Evolutionary conservation across 2,329 filamentous ascomycete genomes (phyloP).

Genomic region (Colletotrichum acutatum): DNA sequence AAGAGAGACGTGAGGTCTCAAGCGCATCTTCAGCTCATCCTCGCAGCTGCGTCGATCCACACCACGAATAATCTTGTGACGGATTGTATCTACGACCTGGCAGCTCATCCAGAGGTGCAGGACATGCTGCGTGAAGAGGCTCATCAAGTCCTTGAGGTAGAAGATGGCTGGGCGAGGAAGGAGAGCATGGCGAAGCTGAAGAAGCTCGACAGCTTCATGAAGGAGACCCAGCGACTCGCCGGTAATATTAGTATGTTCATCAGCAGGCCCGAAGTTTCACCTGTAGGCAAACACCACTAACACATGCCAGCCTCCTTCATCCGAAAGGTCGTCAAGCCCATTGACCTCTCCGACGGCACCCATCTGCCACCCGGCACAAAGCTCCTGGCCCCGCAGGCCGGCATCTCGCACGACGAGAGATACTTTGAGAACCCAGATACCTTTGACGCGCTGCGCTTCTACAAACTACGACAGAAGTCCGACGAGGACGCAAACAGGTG

Average conservation of each 20-base stretch:
- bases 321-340: slow-evolving; percentile 57
- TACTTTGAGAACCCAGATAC: slow-evolving; percentile 53
- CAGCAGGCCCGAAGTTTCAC: too few species aligned
- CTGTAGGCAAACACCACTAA: slow-evolving; percentile 32
- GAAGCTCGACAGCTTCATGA: slow-evolving; percentile 62
- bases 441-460: slow-evolving; percentile 63
- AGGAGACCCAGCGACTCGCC: slow-evolving; percentile 52
- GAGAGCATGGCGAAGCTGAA: slow-evolving; percentile 56
- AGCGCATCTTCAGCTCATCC: slow-evolving; percentile 55
- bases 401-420: slow-evolving; percentile 53
- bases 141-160: slow-evolving; percentile 50
- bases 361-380: slow-evolving; percentile 55
- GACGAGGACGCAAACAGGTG: slow-evolving; percentile 50
- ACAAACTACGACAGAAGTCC: slow-evolving; percentile 52
- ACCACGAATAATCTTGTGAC: slow-evolving; percentile 57
- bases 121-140: slow-evolving; percentile 62
- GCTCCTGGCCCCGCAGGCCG: slow-evolving; percentile 53
- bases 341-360: slow-evolving; percentile 57
- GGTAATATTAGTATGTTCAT: slow-evolving; percentile 55
- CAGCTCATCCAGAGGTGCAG: slow-evolving; percentile 58
- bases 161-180: slow-evolving; percentile 54
- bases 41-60: slow-evolving; percentile 57
- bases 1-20: slow-evolving; percentile 51
- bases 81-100: slow-evolving; percentile 62
- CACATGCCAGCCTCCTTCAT: slow-evolving; percentile 52